Conservation (phyloP, 2,329 filamentous ascomycete species). For the Didymellaceae sp. region DNA sequence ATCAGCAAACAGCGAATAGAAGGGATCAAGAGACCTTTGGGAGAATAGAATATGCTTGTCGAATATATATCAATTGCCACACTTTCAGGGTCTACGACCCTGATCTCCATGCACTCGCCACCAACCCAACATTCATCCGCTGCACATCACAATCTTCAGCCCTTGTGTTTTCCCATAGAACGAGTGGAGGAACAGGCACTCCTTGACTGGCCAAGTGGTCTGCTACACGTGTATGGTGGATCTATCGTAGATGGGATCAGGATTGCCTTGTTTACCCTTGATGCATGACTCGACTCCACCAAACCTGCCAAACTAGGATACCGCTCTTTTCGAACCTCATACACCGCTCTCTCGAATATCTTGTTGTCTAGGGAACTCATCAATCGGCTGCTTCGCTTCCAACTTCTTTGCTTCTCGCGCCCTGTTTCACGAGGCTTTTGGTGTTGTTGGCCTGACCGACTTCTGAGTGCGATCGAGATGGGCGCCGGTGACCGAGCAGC, state of each 20-base stretch:
- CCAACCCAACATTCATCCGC: not conserved
- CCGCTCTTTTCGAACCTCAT: slow-evolving; percentile 17
- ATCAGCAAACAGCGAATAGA: not conserved
- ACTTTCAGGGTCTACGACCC: slow-evolving; percentile 13
- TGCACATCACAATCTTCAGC: slow-evolving; percentile 15
- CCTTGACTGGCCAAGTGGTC: slow-evolving; percentile 6
- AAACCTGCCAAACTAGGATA: slow-evolving; percentile 15
- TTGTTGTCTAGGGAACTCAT: slow-evolving; percentile 16
- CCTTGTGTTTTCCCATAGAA: slow-evolving; percentile 1
- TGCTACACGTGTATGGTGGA: slow-evolving; percentile 14
- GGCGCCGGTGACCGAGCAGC: slow-evolving; percentile 3
- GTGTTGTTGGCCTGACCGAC: slow-evolving; percentile 7
- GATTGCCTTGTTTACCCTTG: slow-evolving; percentile 2
- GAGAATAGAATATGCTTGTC: slow-evolving; percentile 11
- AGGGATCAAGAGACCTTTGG: not conserved
- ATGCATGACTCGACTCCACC: slow-evolving; percentile 3
- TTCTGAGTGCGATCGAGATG: not conserved
- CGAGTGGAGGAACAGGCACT: slow-evolving; percentile 6
- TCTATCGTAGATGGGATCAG: slow-evolving; percentile 3
- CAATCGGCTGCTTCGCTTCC: not conserved
- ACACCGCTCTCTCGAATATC: slow-evolving; percentile 12
- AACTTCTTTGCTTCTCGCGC: slow-evolving; percentile 1
- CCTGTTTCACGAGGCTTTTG: not conserved
- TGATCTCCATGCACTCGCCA: slow-evolving; percentile 6
- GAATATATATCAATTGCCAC: not conserved